phyloP scores from a whole-genome alignment of 805 yeast species.

The Metschnikowia cerradonensis region DNA sequence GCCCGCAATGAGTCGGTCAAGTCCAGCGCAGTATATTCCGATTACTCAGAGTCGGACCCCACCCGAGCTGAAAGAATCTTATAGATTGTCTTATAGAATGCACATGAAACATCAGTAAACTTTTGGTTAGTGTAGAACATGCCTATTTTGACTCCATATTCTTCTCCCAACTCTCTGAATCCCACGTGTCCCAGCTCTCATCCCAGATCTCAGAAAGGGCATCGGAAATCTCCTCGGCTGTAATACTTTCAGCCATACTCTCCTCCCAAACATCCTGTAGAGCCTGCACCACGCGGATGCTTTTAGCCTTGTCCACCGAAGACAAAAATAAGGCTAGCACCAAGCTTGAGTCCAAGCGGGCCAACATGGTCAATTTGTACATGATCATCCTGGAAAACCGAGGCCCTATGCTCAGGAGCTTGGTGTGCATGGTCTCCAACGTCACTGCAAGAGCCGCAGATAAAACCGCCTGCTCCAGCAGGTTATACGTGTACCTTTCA shows the following conservation, averaged over 20 bases:
- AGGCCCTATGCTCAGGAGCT: background rate
- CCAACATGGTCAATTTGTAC: slow-evolving; percentile 7
- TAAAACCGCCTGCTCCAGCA: slow-evolving; percentile 27
- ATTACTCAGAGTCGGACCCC: slow-evolving; percentile 12
- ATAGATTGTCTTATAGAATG: slow-evolving; percentile 7
- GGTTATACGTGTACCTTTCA: slow-evolving; percentile 45
- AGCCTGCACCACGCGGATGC: slow-evolving; percentile 5
- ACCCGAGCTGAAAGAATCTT: slow-evolving; percentile 13
- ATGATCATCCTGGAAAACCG: slow-evolving; percentile 3
- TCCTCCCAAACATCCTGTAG: slow-evolving; percentile 11
- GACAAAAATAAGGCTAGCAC: slow-evolving; percentile 8
- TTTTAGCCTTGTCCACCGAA: slow-evolving; percentile 4
- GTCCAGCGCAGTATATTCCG: slow-evolving; percentile 15
- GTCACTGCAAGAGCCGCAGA: slow-evolving; percentile 7
- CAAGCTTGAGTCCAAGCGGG: slow-evolving; percentile 5
- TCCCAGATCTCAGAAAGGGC: no score
- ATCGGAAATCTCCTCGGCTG: no score
- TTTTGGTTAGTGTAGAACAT: no score
- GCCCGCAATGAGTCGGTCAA: slow-evolving; percentile 8
- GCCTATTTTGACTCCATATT: no score
- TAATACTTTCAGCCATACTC: background rate
- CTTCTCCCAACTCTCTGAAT: no score
- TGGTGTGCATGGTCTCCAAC: slow-evolving; percentile 3
- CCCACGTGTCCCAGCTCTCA: no score
- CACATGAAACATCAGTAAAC: background rate